Evolutionary conservation across 2,329 filamentous ascomycete species (phyloP), one percentile per base, ranked within the genome.

Genomic region (Taxawa tesnikishii): DNA sequence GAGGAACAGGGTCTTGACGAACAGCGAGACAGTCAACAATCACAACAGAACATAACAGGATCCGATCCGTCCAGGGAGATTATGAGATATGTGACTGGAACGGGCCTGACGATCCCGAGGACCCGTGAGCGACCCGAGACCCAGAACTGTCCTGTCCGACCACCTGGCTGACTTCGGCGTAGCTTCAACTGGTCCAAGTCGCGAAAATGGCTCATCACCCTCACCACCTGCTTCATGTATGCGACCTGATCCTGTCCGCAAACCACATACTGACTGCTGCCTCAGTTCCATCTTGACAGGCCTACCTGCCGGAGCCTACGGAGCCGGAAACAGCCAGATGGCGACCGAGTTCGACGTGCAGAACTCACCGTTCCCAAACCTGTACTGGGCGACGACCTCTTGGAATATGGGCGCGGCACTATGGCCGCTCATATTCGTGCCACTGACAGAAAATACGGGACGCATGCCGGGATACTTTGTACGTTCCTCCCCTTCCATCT

Each of bases 321-420:
- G 42, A 11, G 17, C 34, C 14, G 43, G 19, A 9, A 31, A 34
- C 19, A 28, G 34, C 13, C 27, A 27, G 12, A 60, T 60, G 31
- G 51, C 50, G 38, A 42, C 54, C 11, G 54, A 58, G 28, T 59
- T 65, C 35, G 36, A 52, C 25, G 44, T 60, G 15, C 55, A 46
- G 28, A 50, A 62, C 27, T 46, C 48, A 12, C 29, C 32, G 0
- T 55, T 54, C 28, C 49, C 51, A 7, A 42, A 46, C 26, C 47
- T 51, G 1, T 45, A 43, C 29, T 55, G 46, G 34, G 41, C 46
- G 2, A 42, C 49, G 3, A 42, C 45, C 0, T 43, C 42, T 1
- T 54, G 51, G 51, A 51, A 49, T n/a, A 35, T 52, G 19, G 51
- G 50, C 14, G 50, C 47, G 10, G 48, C 46, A 4, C 15, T 52